These are phyloP conservation scores for Boeremia lycopersici DNA, from an alignment of 2,329 filamentous ascomycete species.

Conservation along the genomic window DNA sequence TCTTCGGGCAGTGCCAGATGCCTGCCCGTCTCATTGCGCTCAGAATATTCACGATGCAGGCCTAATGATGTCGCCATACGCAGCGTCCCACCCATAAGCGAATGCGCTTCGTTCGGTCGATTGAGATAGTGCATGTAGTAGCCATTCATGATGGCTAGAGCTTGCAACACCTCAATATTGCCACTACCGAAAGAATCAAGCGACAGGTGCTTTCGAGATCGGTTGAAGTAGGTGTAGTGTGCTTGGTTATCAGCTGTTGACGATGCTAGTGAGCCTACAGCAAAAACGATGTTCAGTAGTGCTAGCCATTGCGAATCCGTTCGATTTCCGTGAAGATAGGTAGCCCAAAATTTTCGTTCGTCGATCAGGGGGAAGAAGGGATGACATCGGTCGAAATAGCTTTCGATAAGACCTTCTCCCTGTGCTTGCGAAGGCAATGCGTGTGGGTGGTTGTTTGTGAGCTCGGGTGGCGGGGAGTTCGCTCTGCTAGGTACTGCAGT, in stretches of 20 bases:
- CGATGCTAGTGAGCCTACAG: constrained; percentile 73
- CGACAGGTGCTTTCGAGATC: constrained; percentile 69
- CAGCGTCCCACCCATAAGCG: constrained; percentile 72
- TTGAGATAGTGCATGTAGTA: constrained; percentile 82
- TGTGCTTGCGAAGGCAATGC: constrained; percentile 65
- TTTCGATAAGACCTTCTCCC: constrained; percentile 71
- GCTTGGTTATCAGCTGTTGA: constrained; percentile 67
- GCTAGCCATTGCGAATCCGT: constrained; percentile 74
- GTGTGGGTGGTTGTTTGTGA: constrained; percentile 40
- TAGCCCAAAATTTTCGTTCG: constrained; percentile 70
- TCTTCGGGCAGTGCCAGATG: constrained; percentile 26
- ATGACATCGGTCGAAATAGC: constrained; percentile 77
- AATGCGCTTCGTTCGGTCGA: constrained; percentile 76
- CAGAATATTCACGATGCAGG: constrained; percentile 68
- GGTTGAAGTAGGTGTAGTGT: constrained; percentile 72
- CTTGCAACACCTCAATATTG: constrained; percentile 75
- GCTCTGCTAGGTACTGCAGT: constrained; percentile 46
- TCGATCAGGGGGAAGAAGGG: constrained; percentile 76
- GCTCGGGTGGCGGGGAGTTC: constrained; percentile 45
- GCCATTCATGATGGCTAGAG: constrained; percentile 72
- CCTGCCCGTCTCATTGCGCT: constrained; percentile 31
- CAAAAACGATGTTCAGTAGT: constrained; percentile 76
- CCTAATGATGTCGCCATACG: constrained; percentile 77
- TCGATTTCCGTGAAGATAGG: constrained; percentile 66
- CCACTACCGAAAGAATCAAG: constrained; percentile 72